These are phyloP conservation scores for Calvatia gigantea DNA, from an alignment of 768 basidiomycete species.

Conservation along the genomic window DNA sequence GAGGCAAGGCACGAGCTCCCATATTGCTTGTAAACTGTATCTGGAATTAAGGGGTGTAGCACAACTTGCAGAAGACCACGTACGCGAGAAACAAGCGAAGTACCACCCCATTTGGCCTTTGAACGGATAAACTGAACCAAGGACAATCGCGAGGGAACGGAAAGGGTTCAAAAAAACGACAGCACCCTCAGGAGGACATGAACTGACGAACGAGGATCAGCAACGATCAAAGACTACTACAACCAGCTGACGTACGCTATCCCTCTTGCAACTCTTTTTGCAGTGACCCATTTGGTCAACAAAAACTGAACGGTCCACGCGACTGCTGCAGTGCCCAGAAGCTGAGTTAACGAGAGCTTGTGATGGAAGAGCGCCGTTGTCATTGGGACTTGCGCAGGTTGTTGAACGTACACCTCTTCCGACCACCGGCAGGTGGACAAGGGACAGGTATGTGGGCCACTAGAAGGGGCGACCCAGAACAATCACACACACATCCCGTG, in stretches of 20 bases:
- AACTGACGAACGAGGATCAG: not conserved
- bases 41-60: not conserved
- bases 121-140: conserved; percentile 31
- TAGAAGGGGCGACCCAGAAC: not conserved
- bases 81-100: conserved; percentile 32
- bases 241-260: not conserved
- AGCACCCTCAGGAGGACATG: conserved; percentile 14
- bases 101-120: conserved; percentile 30
- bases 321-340: not conserved
- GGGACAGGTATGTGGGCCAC: not conserved
- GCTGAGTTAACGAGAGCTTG: not conserved
- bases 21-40: conserved; percentile 34
- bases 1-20: conserved; percentile 37
- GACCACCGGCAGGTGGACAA: not conserved
- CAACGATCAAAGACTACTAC: not conserved
- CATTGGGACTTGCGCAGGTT: not conserved
- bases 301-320: not conserved
- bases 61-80: conserved; percentile 7
- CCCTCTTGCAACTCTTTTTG: not conserved
- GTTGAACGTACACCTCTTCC: not conserved
- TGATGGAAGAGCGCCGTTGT: not conserved
- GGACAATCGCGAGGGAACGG: conserved; percentile 19
- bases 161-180: conserved; percentile 27
- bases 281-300: not conserved
- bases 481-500: not conserved